phyloP scores from a whole-genome alignment of 2,329 filamentous ascomycete genomes.

The Ascochyta clinopodiicola region DNA sequence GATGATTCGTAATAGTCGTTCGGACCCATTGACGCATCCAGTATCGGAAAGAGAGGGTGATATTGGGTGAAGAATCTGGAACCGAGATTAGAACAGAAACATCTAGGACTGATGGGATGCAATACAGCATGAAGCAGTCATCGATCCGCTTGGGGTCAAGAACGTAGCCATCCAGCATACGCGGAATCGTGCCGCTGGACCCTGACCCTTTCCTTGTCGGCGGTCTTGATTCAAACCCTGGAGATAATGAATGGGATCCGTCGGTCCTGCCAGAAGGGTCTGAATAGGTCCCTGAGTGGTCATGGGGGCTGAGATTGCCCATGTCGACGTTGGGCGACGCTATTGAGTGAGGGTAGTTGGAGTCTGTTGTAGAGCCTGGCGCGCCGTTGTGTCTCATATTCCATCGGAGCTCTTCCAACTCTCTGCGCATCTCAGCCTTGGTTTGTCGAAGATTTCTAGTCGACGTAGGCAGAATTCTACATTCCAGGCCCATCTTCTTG shows the following conservation, averaged over 20 bases:
- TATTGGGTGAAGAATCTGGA: conserved; percentile 45
- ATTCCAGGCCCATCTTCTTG: conserved; percentile 46
- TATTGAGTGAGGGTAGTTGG: conserved; percentile 35
- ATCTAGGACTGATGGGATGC: neutral
- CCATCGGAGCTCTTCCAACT: conserved; percentile 46
- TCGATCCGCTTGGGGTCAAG: conserved; percentile 44
- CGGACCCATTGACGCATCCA: conserved; percentile 37
- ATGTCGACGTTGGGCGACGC: conserved; percentile 38
- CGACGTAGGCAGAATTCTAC: conserved; percentile 46
- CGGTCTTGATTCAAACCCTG: conserved; percentile 36
- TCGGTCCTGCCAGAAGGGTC: conserved; percentile 37
- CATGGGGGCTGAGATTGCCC: conserved; percentile 35
- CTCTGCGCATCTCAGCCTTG: conserved; percentile 48
- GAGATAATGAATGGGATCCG: conserved; percentile 38
- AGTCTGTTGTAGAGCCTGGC: conserved; percentile 24
- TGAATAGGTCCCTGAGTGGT: conserved; percentile 38
- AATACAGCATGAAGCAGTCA: conserved; percentile 45
- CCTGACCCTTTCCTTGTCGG: conserved; percentile 32
- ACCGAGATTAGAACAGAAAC: conserved; percentile 18
- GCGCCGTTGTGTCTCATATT: conserved; percentile 38
- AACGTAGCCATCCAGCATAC: conserved; percentile 40
- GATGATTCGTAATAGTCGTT: conserved; percentile 46
- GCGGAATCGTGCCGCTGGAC: conserved; percentile 29
- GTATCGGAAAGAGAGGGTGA: conserved; percentile 43
- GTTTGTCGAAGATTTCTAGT: conserved; percentile 47